phyloP scores from a whole-genome alignment of 2,329 filamentous ascomycete species.

The Pezicula rhizophila region DNA sequence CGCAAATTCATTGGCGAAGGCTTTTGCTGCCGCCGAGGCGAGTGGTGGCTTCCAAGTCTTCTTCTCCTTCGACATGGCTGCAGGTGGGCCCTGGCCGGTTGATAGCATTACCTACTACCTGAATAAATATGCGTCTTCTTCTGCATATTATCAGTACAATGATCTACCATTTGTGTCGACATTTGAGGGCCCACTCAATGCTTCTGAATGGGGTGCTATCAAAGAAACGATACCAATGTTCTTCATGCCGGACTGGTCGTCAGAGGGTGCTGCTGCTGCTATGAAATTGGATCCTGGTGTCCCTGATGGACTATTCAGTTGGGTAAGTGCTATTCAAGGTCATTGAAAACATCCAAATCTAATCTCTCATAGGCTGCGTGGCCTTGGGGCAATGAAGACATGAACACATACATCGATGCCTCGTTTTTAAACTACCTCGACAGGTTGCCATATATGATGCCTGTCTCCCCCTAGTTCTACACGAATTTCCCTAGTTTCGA shows the following conservation, averaged over 20 bases:
- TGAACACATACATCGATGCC: slow-evolving; percentile 1
- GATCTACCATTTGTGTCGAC: slow-evolving; percentile 39
- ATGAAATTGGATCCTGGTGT: background rate
- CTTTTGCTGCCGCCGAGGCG: slow-evolving; percentile 22
- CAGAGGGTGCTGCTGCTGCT: background rate
- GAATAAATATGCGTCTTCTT: slow-evolving; percentile 15
- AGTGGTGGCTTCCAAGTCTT: slow-evolving; percentile 34
- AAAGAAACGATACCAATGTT: slow-evolving; percentile 25
- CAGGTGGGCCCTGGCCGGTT: slow-evolving; percentile 23
- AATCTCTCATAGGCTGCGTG: too few relatives aligned
- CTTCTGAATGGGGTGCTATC: slow-evolving; percentile 35
- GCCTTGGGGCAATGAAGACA: slow-evolving; percentile 15
- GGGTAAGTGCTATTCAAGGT: too few relatives aligned
- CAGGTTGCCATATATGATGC: slow-evolving; percentile 19
- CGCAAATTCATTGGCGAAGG: slow-evolving; percentile 11
- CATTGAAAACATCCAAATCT: too few relatives aligned
- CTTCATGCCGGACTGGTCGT: slow-evolving; percentile 36
- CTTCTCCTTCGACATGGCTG: slow-evolving; percentile 36
- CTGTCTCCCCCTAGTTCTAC: slow-evolving; percentile 49
- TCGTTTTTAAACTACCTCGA: slow-evolving; percentile 1
- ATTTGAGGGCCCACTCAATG: slow-evolving; percentile 38
- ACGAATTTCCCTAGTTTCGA: slow-evolving; percentile 37
- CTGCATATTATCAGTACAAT: slow-evolving; percentile 25
- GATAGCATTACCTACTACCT: background rate
- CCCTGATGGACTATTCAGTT: slow-evolving; percentile 28